Conservation (phyloP, 2,329 filamentous ascomycete species). For the Monosporascus sp. region DNA sequence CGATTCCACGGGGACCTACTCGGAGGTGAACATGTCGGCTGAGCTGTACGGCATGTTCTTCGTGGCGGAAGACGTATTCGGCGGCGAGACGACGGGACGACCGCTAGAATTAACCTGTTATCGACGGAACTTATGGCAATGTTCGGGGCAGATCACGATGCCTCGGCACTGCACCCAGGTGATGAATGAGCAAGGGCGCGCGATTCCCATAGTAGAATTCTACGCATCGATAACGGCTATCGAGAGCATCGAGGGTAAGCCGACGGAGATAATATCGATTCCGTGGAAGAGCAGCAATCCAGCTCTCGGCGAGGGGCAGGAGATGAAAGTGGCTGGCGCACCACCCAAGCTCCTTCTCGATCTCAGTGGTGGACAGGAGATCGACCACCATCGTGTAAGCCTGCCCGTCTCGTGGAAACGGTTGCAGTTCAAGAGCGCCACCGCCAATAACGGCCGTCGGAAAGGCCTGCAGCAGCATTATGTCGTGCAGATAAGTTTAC, state of each 20-base stretch:
- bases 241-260: constrained; percentile 87
- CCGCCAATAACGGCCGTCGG: constrained; percentile 88
- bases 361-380: constrained; percentile 54
- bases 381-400: constrained; percentile 73
- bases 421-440: constrained; percentile 92
- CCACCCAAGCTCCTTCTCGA: constrained; percentile 54
- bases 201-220: constrained; percentile 70
- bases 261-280: constrained; percentile 91
- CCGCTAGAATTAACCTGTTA: constrained; percentile 90
- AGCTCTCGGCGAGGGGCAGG: constrained; percentile 39
- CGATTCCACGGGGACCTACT: constrained; percentile 53
- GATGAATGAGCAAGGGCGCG: constrained; percentile 68
- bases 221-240: constrained; percentile 78
- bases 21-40: constrained; percentile 62
- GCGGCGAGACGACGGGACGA: constrained; percentile 49
- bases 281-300: constrained; percentile 82
- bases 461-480: constrained; percentile 97
- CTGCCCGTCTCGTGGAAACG: constrained; percentile 90
- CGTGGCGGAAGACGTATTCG: constrained; percentile 74
- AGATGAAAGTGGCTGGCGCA: constrained; percentile 42
- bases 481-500: constrained; percentile 76
- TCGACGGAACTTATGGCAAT: constrained; percentile 89
- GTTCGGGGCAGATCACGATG: constrained; percentile 78
- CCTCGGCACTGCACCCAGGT: constrained; percentile 68
- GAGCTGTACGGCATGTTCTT: constrained; percentile 88